A percentile compares a stretch with the other conserved stretches of the same genome.
These are phyloP conservation scores for Capronia americana DNA, from an alignment of 2,329 filamentous ascomycete genomes.

Conservation along the genomic window DNA sequence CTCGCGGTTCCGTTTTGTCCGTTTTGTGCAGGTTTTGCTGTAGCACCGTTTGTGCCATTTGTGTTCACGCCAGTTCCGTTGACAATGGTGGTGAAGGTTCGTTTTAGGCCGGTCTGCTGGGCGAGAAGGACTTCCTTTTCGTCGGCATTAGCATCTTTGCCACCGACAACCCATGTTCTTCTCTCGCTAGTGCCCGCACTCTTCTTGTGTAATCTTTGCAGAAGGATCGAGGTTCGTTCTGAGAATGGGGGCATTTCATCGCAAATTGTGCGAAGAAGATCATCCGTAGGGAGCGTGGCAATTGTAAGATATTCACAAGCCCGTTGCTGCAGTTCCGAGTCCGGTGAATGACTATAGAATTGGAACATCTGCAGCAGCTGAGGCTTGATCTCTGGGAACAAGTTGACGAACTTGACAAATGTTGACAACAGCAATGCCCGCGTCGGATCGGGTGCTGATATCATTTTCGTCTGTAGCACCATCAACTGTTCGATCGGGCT, in stretches of 20 bases:
- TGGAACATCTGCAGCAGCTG: conserved; percentile 90
- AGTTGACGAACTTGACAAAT: conserved; percentile 96
- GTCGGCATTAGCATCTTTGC: conserved; percentile 89
- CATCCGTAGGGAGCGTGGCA: conserved; percentile 84
- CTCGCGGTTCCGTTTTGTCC: conserved; percentile 51
- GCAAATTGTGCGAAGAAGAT: conserved; percentile 88
- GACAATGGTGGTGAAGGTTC: conserved; percentile 73
- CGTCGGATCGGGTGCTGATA: conserved; percentile 85
- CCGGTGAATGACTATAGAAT: conserved; percentile 90
- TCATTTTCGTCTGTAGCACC: conserved; percentile 87
- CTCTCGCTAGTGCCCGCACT: conserved; percentile 92
- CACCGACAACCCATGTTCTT: conserved; percentile 96
- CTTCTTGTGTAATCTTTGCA: conserved; percentile 93
- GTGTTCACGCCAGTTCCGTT: conserved; percentile 49
- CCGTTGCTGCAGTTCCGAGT: conserved; percentile 93
- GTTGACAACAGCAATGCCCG: conserved; percentile 92
- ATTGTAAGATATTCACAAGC: conserved; percentile 93
- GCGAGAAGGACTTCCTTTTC: conserved; percentile 78
- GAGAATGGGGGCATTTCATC: conserved; percentile 99
- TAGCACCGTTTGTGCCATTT: conserved; percentile 49
- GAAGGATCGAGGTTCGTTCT: conserved; percentile 85
- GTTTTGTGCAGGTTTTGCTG: conserved; percentile 23
- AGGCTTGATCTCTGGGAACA: conserved; percentile 98
- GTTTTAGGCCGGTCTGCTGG: conserved; percentile 81
- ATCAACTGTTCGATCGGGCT: conserved; percentile 98